These are phyloP conservation scores for Physcomitrium patens DNA, from an alignment of 225 moss, liverwort and hornwort genomes.

Conservation along the genomic window DNA sequence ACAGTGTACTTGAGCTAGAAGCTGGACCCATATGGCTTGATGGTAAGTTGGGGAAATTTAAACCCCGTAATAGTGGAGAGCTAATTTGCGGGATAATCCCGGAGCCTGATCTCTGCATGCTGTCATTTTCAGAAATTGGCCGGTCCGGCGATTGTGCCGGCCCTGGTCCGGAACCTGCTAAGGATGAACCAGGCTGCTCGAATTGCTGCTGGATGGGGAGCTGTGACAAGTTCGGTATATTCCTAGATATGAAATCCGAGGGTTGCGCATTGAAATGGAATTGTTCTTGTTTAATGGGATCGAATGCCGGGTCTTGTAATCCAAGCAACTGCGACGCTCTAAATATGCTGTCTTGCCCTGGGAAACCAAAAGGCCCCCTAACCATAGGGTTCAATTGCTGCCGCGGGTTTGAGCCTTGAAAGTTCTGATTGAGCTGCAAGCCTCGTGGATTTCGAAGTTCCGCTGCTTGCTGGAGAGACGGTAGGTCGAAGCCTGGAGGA, in stretches of 20 bases:
- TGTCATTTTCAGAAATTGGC: conserved; percentile 24
- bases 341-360: conserved; percentile 44
- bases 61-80: conserved; percentile 32
- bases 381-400: conserved; percentile 10
- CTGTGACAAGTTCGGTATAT: conserved; percentile 22
- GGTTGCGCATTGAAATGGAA: conserved; percentile 47
- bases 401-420: conserved; percentile 28
- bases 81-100: not conserved
- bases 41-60: conserved; percentile 37
- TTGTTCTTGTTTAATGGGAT: conserved; percentile 51
- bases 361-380: conserved; percentile 13
- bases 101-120: conserved; percentile 7
- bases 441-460: conserved; percentile 47
- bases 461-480: conserved; percentile 51
- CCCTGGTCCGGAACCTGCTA: not conserved
- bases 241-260: conserved; percentile 31
- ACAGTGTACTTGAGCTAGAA: conserved; percentile 24
- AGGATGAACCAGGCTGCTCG: conserved; percentile 3
- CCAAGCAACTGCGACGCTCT: conserved; percentile 53
- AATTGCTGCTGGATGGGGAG: conserved; percentile 25
- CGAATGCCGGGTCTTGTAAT: conserved; percentile 36
- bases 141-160: conserved; percentile 1
- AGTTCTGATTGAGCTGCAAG: conserved; percentile 49
- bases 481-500: conserved; percentile 51
- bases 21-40: conserved; percentile 23